A percentile compares a stretch with the other conserved stretches of the same genome.
These are phyloP conservation scores for Emergomyces pasteurianus DNA, from an alignment of 2,329 filamentous ascomycete genomes.

Conservation along the genomic window DNA sequence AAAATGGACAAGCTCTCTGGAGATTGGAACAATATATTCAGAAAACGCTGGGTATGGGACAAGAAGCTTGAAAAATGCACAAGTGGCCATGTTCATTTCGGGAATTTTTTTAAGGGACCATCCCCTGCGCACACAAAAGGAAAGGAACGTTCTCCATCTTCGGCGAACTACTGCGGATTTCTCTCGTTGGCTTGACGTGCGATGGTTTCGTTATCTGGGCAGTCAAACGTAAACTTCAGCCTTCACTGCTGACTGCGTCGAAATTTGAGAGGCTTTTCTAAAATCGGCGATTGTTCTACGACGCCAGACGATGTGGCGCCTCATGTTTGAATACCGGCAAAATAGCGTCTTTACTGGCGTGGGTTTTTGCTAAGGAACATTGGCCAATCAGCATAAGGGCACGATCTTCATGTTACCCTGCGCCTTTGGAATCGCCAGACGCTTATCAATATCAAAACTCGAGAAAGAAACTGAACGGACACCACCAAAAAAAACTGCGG, in stretches of 20 bases:
- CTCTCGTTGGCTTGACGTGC: neutral
- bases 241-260: neutral
- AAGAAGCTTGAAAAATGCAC: neutral
- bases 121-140: neutral
- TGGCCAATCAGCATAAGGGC: neutral
- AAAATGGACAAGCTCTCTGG: neutral
- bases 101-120: neutral
- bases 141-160: neutral
- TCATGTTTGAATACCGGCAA: neutral
- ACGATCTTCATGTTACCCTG: neutral
- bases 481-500: too few relatives aligned
- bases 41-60: neutral
- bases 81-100: neutral
- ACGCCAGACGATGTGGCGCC: neutral
- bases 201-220: neutral
- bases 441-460: neutral
- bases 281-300: neutral
- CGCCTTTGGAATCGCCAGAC: neutral
- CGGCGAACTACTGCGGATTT: neutral
- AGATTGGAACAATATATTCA: neutral
- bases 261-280: neutral
- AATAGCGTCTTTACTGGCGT: neutral
- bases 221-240: neutral
- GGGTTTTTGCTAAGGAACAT: neutral
- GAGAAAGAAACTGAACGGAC: neutral